phyloP scores from a whole-genome alignment of 306 rosid genomes.

The Rosa persica region DNA sequence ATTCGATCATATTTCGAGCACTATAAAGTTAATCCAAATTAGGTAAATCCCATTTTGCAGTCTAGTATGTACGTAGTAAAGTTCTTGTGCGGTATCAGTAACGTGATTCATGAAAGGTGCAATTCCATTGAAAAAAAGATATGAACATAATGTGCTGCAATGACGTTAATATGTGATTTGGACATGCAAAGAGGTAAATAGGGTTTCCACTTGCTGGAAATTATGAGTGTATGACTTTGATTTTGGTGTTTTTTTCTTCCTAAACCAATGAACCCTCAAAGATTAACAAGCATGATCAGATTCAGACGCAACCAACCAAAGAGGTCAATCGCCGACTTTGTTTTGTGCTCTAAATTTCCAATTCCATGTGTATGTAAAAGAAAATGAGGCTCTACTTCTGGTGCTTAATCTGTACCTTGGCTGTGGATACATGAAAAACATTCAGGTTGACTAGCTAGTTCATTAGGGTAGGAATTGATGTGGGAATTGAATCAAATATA shows the following conservation, averaged over 20 bases:
- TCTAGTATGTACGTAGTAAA: background rate
- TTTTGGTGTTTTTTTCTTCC: background rate
- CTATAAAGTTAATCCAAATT: background rate
- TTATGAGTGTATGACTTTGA: background rate
- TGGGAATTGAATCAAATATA: background rate
- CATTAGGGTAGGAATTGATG: background rate
- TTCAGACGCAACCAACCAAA: background rate
- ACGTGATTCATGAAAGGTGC: background rate
- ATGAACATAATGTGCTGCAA: background rate
- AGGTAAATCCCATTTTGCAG: background rate
- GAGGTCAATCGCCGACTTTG: background rate
- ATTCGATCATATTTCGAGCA: background rate
- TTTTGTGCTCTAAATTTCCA: background rate
- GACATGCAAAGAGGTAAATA: background rate
- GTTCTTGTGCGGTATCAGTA: background rate
- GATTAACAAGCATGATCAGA: background rate
- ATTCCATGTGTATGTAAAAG: background rate
- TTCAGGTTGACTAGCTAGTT: background rate
- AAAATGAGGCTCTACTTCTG: background rate
- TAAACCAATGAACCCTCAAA: background rate
- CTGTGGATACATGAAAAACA: background rate
- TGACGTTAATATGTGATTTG: background rate
- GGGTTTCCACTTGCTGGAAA: background rate
- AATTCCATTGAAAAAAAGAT: background rate
- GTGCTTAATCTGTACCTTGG: background rate